Evolutionary conservation across 129 eudicot species (phyloP), one percentile per base, ranked within the genome.

Genomic region (Saposhnikovia divaricata): DNA sequence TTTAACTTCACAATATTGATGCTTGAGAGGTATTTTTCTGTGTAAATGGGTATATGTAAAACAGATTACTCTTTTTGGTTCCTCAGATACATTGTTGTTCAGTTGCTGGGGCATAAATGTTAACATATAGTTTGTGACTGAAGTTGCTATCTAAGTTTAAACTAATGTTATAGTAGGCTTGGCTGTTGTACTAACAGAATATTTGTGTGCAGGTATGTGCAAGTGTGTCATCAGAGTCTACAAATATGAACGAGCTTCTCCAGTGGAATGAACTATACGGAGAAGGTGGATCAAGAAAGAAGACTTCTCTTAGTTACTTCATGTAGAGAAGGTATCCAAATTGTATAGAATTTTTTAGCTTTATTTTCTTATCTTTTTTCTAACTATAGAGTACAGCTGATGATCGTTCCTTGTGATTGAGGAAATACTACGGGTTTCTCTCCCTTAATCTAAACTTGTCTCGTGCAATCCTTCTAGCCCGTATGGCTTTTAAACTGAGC

Each of bases 231-330:
- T 88, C 97, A 25, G 98, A 93, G 79, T 93, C 98, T 1, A 78
- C 91, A 75, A 93, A 91, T 83, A 93, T 91, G 97, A 90, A 84
- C 47, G 97, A 91, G 88, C 97, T 93, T 76, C 83, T 80, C 47
- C 97, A 93, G 45, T 93, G 98, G 98, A 93, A 93, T 51, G 98
- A 93, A 68, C 82, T 93, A 57, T 93, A 91, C 10, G 98, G 98
- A 15, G 98, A 91, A 93, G 98, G 98, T 9, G 98, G 98, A 13
- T 93, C 98, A 46, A 84, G 97, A 80, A 93, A 93, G 93, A 90
- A 91, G 76, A 82, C 76, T 66, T 90, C 92, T 46, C 88, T 91
- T 48, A 93, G 97, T 85, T 93, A 93, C 90, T 91, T 93, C 86
- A 89, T 93, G 98, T 93, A 93, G 90, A 84, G 72, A 81, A 77